These are phyloP conservation scores for Leccinum truebloodii DNA, from an alignment of 768 basidiomycete species.

Conservation along the genomic window DNA sequence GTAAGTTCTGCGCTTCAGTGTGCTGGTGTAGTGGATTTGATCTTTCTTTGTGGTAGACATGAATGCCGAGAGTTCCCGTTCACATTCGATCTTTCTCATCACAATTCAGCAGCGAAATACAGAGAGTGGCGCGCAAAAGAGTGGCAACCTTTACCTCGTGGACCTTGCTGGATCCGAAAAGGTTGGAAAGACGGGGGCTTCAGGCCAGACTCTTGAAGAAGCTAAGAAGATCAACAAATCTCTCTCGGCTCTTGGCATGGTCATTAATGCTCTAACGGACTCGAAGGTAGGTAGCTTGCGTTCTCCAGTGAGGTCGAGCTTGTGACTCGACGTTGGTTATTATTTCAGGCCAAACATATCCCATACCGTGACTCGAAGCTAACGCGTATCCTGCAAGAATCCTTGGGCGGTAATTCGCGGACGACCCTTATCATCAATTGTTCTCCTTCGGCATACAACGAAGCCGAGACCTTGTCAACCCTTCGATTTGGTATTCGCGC, in stretches of 20 bases:
- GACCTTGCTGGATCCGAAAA: conserved; percentile 99
- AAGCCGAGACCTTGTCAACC: conserved; percentile 92
- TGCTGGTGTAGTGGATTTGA: conserved; percentile 4
- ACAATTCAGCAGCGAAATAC: conserved; percentile 97
- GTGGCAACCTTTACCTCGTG: conserved; percentile 95
- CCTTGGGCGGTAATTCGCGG: conserved; percentile 91
- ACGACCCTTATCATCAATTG: conserved; percentile 99
- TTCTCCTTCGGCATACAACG: conserved; percentile 96
- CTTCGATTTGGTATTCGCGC: conserved; percentile 99
- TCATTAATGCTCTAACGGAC: conserved; percentile 98
- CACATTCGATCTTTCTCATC: conserved; percentile 98
- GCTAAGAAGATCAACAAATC: conserved; percentile 99
- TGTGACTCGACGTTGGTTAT: conserved; percentile 7
- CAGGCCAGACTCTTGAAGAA: conserved; percentile 97
- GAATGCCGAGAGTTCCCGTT: conserved; percentile 99
- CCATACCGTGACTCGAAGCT: conserved; percentile 99
- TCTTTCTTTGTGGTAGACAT: conserved; percentile 63
- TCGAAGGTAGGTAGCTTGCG: conserved; percentile 63
- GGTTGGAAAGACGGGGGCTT: conserved; percentile 98
- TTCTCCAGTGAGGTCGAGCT: background rate
- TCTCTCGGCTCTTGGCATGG: conserved; percentile 96
- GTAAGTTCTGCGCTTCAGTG: conserved; percentile 48
- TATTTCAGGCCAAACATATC: conserved; percentile 83
- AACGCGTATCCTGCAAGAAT: conserved; percentile 98
- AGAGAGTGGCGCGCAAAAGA: conserved; percentile 94